Percentiles rank a stretch among this genome's conserved stretches.
Conservation (phyloP, 495 filamentous ascomycete genomes). For the Aspergillus sclerotiicarbonarius region DNA sequence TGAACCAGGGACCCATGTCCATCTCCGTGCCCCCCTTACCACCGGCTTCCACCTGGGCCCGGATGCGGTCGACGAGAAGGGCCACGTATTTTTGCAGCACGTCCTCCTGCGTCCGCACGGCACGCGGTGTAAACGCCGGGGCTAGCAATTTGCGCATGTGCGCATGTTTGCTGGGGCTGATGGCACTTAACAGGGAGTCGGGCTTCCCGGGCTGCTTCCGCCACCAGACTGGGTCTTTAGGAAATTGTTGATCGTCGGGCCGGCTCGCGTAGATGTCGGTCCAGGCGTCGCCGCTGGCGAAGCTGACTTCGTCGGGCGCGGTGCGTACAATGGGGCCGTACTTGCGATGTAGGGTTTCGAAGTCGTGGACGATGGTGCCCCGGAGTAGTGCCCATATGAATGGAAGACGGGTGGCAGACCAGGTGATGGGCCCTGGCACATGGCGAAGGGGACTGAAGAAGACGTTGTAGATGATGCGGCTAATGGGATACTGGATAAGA, state of each 20-base stretch:
- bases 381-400: too few relatives aligned
- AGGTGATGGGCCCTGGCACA: too few relatives aligned
- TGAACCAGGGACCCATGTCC: slow-evolving; percentile 7
- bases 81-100: neutral
- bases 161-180: neutral
- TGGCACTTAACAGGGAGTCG: neutral
- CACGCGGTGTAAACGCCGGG: neutral
- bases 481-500: too few relatives aligned
- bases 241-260: neutral
- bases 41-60: neutral
- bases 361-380: too few relatives aligned
- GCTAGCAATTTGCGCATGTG: neutral
- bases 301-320: too few relatives aligned
- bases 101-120: neutral
- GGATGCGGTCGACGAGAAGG: neutral
- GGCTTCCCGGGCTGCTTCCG: neutral
- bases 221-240: neutral
- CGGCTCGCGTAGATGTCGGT: neutral
- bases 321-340: too few relatives aligned
- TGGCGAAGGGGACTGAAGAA: too few relatives aligned
- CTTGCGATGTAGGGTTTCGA: too few relatives aligned
- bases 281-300: too few relatives aligned
- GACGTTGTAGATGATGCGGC: too few relatives aligned
- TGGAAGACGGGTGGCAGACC: too few relatives aligned
- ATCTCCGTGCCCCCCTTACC: neutral